Base-by-base conservation (phyloP, 208 protist species). In the Leishmania tarentolae region DNA sequence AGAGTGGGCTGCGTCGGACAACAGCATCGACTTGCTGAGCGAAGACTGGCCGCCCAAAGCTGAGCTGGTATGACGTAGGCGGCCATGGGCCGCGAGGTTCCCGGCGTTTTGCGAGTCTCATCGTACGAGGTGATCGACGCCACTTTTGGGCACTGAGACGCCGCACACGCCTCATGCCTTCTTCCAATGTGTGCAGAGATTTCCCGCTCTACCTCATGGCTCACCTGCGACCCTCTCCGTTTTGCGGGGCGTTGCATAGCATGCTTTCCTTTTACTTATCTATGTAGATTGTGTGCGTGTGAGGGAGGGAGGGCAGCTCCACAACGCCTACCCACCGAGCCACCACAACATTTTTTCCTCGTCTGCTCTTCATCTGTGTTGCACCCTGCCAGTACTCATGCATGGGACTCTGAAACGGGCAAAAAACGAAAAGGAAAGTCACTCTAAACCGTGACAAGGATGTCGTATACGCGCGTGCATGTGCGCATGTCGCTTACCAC, bases 1-100 rank as follows among this genome's bases (percentile, higher is more conserved):
- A 19, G 69, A 73, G 44, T 1, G 50, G 6, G 44, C 19, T 50
- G 28, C 24, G 7, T 15, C 40, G 2, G 11, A 73, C 44, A 50
- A 28, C n/a, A 44, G 28, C 24, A 73, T 73, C 37, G 69, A 73
- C 69, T 73, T 73, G 69, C 69, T 73, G 69, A 52, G 69, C 28
- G 69, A 73, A 53, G 69, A 73, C 21, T 73, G 69, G 42, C n/a
- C 69, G 21, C 31, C 44, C 19, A 1, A 28, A 53, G 69, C 35
- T 52, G 50, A 8, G 24, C 50, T 50, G 42, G 28, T 37, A 31
- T 73, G 44, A 35, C 31, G 44, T 21, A 73, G 24, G 69, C 28
- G 42, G 24, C 11, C 21, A 3, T 50, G 69, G 46, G 69, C 21
- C 28, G 42, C 11, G 69, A 50, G 11, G 40, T 73, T 19, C 3